Percentiles rank a stretch among this genome's conserved stretches.
Evolutionary conservation across 2,329 filamentous ascomycete species (phyloP).

Genomic region (Xylaria sp.): DNA sequence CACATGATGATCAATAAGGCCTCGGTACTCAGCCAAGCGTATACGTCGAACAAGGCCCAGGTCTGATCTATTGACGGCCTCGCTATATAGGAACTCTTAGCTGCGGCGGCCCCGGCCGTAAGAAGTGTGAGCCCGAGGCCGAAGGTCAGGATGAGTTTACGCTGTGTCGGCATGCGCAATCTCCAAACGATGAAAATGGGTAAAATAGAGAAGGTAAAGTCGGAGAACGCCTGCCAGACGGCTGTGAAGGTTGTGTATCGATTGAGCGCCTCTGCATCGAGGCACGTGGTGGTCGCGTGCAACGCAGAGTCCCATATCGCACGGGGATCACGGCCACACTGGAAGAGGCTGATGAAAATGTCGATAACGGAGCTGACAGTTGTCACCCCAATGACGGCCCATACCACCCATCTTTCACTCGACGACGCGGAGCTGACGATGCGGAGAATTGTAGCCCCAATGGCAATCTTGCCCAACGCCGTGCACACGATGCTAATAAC

Average conservation of each 20-base stretch:
- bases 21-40: slow-evolving; percentile 22
- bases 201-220: slow-evolving; percentile 28
- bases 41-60: slow-evolving; percentile 19
- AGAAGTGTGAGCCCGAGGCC: slow-evolving; percentile 34
- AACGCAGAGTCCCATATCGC: slow-evolving; percentile 18
- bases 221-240: slow-evolving; percentile 28
- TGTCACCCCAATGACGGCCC: slow-evolving; percentile 24
- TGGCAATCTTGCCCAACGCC: slow-evolving; percentile 28
- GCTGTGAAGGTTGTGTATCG: slow-evolving; percentile 30
- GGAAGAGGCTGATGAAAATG: slow-evolving; percentile 28
- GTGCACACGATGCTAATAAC: slow-evolving; percentile 28
- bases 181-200: slow-evolving; percentile 31
- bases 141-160: slow-evolving; percentile 26
- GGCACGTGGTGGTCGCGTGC: slow-evolving; percentile 14
- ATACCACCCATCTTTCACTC: slow-evolving; percentile 27
- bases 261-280: slow-evolving; percentile 9
- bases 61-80: neutral
- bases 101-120: slow-evolving; percentile 19
- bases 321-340: slow-evolving; percentile 26
- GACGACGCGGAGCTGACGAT: slow-evolving; percentile 26
- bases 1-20: slow-evolving; percentile 31
- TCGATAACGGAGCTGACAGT: slow-evolving; percentile 27
- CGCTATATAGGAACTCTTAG: slow-evolving; percentile 17
- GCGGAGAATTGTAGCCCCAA: slow-evolving; percentile 28
- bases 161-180: slow-evolving; percentile 24